Base-by-base conservation (phyloP, 2,329 filamentous ascomycete genomes). In the Cryphonectria japonica region DNA sequence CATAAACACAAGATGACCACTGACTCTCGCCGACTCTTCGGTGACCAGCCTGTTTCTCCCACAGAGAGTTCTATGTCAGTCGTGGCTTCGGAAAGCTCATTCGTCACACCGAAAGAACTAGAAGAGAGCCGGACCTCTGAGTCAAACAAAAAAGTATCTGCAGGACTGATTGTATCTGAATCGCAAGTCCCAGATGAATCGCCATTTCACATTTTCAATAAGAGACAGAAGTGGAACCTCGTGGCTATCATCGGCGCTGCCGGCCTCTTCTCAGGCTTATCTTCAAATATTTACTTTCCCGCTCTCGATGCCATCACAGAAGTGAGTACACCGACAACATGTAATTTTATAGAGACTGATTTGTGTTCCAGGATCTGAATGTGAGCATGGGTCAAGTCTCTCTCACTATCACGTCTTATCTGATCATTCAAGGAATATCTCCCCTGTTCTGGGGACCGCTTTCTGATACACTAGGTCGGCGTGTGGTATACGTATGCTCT, bases 261-360 rank as follows among this genome's bases (percentile, higher is more conserved):
- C 1, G 84, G 83, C 0, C 78, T 88, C 41, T 87, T 88, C 77
- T 87, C 85, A 2, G 86, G 86, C 1, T 74, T 85, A 16, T 85
- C 85, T 3, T 83, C 82, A 43, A 86, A 84, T 71, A 86, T 88
- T 66, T 87, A 87, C 77, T 81, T 85, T 66, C 84, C 85, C 0
- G 80, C 83, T 0, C 73, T 86, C 6, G 78, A 80, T 61, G 73
- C 77, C 2, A 80, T 85, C 22, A 77, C 82, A 9, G 70, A 75
- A 67, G 80, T 80, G 73, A 50, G 72, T 73, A 13, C 67, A n/a
- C 29, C 39, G 29, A 59, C 2, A 8, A 8, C 4, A 16, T 1
- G 26, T 5, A 13, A 59, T 2, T 14, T 32, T 8, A 16, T 14
- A 11, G 37, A 26, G 8, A 32, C 63, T 65, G 22, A 61, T 34